phyloP scores from a whole-genome alignment of 495 filamentous ascomycete genomes.

The Trichocladium antarcticum region DNA sequence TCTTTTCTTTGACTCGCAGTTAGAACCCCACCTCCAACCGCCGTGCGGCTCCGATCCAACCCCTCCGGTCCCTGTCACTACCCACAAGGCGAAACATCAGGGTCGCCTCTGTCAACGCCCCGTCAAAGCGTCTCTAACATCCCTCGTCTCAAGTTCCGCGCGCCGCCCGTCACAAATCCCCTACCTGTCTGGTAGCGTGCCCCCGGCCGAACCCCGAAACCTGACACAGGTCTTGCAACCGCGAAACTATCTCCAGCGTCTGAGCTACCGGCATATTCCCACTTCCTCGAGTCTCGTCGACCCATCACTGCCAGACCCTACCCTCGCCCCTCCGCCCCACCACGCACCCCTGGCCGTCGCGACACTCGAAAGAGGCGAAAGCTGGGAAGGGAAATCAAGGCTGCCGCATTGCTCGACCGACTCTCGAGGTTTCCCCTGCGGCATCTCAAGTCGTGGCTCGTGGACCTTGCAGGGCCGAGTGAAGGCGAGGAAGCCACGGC shows the following conservation, averaged over 20 bases:
- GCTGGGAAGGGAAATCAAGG: background rate
- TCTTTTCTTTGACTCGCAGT: background rate
- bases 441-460: background rate
- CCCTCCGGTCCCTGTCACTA: conserved; percentile 32
- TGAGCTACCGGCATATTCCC: conserved; percentile 20
- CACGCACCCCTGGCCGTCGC: background rate
- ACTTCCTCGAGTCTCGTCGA: conserved; percentile 5
- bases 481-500: conserved; percentile 1
- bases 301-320: conserved; percentile 1
- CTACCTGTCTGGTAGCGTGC: conserved; percentile 26
- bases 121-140: conserved; percentile 35
- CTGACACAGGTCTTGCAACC: conserved; percentile 31
- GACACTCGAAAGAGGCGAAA: background rate
- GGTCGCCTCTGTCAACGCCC: conserved; percentile 21
- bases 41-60: background rate
- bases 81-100: conserved; percentile 33
- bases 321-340: background rate
- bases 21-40: background rate
- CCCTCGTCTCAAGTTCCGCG: conserved; percentile 34
- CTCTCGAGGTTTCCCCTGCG: conserved; percentile 1
- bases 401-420: background rate
- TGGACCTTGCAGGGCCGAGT: background rate
- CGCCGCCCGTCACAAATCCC: conserved; percentile 16
- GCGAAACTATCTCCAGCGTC: conserved; percentile 32
- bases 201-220: conserved; percentile 14